These are phyloP conservation scores for Phytophthora capsici DNA, from an alignment of 352 stramenopile genomes.

Conservation along the genomic window DNA sequence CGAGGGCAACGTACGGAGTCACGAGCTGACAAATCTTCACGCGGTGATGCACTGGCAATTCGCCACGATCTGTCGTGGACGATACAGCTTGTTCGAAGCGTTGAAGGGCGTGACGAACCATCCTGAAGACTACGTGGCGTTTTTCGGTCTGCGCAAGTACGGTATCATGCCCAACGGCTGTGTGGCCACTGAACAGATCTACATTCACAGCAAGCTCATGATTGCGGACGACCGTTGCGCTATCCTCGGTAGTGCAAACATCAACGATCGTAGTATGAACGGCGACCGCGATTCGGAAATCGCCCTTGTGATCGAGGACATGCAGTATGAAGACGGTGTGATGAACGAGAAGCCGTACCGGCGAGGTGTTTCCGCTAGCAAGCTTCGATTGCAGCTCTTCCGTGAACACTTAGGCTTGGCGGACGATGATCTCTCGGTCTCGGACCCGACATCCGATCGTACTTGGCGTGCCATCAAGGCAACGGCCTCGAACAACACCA, in stretches of 20 bases:
- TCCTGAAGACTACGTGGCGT: slow-evolving; percentile 82
- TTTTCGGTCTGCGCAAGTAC: slow-evolving; percentile 87
- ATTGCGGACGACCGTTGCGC: slow-evolving; percentile 91
- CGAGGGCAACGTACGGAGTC: slow-evolving; percentile 82
- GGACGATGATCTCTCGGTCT: slow-evolving; percentile 59
- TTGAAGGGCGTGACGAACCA: slow-evolving; percentile 67
- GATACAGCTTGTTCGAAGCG: slow-evolving; percentile 77
- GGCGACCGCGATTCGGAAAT: slow-evolving; percentile 92
- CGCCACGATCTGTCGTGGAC: slow-evolving; percentile 82
- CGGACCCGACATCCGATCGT: slow-evolving; percentile 63
- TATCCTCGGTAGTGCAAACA: slow-evolving; percentile 95
- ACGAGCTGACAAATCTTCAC: slow-evolving; percentile 86
- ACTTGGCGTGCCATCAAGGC: slow-evolving; percentile 73
- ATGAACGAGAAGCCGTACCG: slow-evolving; percentile 82
- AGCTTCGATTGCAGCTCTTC: slow-evolving; percentile 82
- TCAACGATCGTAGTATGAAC: slow-evolving; percentile 95
- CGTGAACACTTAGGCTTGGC: slow-evolving; percentile 78
- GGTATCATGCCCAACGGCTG: slow-evolving; percentile 81
- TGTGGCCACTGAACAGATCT: slow-evolving; percentile 90
- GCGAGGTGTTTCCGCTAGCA: slow-evolving; percentile 63
- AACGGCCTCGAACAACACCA: slow-evolving; percentile 68
- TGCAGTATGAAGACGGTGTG: slow-evolving; percentile 75
- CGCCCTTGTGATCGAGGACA: slow-evolving; percentile 84
- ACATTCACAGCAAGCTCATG: slow-evolving; percentile 93
- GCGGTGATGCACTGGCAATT: slow-evolving; percentile 93